Evolutionary conservation across 352 stramenopile species (phyloP).

Genomic region (Phytophthora idaei): DNA sequence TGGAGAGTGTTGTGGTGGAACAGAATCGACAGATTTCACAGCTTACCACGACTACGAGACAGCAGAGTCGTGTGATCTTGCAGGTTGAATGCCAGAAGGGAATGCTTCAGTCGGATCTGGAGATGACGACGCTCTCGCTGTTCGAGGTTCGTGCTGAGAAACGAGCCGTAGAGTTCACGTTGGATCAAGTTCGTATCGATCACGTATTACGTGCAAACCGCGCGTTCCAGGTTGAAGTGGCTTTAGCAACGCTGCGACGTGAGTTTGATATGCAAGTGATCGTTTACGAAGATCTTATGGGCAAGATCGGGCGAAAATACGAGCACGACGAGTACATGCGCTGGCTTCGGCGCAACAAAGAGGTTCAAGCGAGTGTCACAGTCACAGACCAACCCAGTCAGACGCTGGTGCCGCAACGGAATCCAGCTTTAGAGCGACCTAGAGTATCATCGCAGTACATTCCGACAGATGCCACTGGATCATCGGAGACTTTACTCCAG

Average conservation of each 20-base stretch:
- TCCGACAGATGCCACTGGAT: slow-evolving; percentile 36
- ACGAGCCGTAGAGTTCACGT: slow-evolving; percentile 20
- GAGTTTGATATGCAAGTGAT: slow-evolving; percentile 62
- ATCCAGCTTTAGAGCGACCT: slow-evolving; percentile 65
- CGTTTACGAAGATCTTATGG: slow-evolving; percentile 58
- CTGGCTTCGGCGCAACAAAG: slow-evolving; percentile 60
- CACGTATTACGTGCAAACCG: slow-evolving; percentile 53
- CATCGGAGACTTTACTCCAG: slow-evolving; percentile 51
- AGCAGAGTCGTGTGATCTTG: slow-evolving; percentile 47
- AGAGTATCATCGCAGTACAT: slow-evolving; percentile 54
- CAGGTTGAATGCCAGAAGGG: slow-evolving; percentile 54
- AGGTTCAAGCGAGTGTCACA: slow-evolving; percentile 60
- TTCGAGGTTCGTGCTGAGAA: slow-evolving; percentile 23
- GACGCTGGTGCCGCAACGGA: slow-evolving; percentile 70
- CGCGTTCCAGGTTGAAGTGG: slow-evolving; percentile 49
- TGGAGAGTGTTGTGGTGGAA: slow-evolving; percentile 63
- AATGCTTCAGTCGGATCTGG: slow-evolving; percentile 57
- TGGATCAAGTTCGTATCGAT: slow-evolving; percentile 52
- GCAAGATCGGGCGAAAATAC: slow-evolving; percentile 61
- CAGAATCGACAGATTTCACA: slow-evolving; percentile 54
- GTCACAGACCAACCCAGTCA: slow-evolving; percentile 46
- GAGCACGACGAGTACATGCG: slow-evolving; percentile 67
- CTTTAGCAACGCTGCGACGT: slow-evolving; percentile 41
- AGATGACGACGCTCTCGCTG: slow-evolving; percentile 39
- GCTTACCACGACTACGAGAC: slow-evolving; percentile 47